Conservation (phyloP, 2,329 filamentous ascomycete species). For the Ustulina deusta region DNA sequence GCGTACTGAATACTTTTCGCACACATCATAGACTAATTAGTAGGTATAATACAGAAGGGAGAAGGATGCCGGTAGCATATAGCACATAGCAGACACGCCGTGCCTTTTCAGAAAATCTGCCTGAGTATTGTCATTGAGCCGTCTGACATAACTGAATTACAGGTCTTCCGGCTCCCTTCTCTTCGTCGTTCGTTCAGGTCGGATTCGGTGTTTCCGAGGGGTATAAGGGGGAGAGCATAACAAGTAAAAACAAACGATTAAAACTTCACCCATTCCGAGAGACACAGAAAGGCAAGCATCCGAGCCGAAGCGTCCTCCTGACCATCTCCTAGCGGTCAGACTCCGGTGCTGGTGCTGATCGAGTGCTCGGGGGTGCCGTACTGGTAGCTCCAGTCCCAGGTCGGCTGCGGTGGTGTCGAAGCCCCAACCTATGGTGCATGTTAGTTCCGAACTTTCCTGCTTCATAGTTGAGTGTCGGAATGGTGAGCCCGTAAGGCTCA, state of each 20-base stretch:
- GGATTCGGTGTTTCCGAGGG: constrained; percentile 8
- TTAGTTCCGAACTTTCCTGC: constrained; percentile 48
- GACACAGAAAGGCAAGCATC: constrained; percentile 7
- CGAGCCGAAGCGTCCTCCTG: constrained; percentile 11
- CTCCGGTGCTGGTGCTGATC: constrained; percentile 45
- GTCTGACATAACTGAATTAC: constrained; percentile 12
- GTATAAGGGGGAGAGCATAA: constrained; percentile 22
- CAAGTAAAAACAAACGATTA: constrained; percentile 1
- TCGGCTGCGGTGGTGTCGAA: constrained; percentile 47
- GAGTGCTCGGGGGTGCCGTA: constrained; percentile 42
- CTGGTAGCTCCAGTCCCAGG: constrained; percentile 46
- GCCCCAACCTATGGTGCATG: constrained; percentile 40
- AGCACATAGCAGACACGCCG: not conserved
- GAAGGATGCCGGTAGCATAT: constrained; percentile 8
- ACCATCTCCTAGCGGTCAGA: constrained; percentile 36
- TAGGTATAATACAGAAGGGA: constrained; percentile 22
- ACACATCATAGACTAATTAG: constrained; percentile 15
- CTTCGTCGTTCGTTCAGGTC: not conserved
- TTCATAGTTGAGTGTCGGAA: constrained; percentile 73
- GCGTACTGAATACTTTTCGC: not conserved
- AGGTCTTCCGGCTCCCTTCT: constrained; percentile 16
- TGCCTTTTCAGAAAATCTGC: not conserved
- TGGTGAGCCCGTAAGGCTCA: constrained; percentile 82
- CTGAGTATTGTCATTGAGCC: constrained; percentile 28
- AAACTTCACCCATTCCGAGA: not conserved